Percentiles rank a stretch among this genome's conserved stretches.
Evolutionary conservation across 2,329 filamentous ascomycete species (phyloP).

Genomic region (Pyrenochaeta sp.): DNA sequence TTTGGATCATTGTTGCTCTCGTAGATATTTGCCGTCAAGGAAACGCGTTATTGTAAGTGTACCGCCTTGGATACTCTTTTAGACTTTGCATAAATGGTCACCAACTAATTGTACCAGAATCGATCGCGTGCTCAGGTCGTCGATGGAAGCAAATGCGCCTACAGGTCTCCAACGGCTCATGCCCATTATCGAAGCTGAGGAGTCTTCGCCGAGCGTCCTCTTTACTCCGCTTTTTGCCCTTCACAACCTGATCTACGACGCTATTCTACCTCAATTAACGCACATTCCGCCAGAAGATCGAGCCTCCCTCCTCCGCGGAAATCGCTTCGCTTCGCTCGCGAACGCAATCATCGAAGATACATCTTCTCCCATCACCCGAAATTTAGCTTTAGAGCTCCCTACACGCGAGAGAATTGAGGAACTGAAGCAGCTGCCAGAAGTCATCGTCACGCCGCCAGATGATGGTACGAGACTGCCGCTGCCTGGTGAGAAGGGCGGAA

Average conservation of each 20-base stretch:
- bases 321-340: background rate
- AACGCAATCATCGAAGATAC: background rate
- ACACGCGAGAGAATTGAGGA: background rate
- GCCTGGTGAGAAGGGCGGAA: background rate
- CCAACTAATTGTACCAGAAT: background rate
- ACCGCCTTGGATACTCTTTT: background rate
- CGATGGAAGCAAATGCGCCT: background rate
- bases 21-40: background rate
- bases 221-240: background rate
- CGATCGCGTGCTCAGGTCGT: background rate
- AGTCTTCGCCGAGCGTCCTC: background rate
- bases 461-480: slow-evolving; percentile 3
- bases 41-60: background rate
- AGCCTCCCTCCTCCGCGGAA: background rate
- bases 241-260: background rate
- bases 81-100: background rate
- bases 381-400: background rate
- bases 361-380: background rate
- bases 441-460: slow-evolving; percentile 4
- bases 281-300: background rate
- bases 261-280: background rate
- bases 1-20: background rate
- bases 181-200: background rate
- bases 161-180: background rate
- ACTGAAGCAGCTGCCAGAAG: background rate